Percentiles rank a stretch among this genome's conserved stretches.
Evolutionary conservation across 495 filamentous ascomycete genomes (phyloP).

Genomic region (Lophium mytilinum): DNA sequence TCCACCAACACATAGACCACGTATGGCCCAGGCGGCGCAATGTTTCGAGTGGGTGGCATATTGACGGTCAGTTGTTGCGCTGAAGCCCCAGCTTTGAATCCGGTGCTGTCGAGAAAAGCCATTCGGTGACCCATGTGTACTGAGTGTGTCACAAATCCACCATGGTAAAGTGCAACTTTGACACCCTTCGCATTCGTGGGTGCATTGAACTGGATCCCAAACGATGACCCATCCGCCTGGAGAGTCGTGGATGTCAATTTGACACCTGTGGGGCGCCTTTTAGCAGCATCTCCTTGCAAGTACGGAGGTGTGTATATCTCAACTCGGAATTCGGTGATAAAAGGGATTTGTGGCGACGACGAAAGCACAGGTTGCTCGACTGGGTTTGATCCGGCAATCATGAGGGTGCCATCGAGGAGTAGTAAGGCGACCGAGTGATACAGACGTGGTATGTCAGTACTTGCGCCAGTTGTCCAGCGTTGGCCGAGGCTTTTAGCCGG

Average conservation of each 20-base stretch:
- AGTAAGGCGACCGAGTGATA: slow-evolving; percentile 53
- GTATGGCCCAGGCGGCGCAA: slow-evolving; percentile 53
- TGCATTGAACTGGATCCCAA: slow-evolving; percentile 43
- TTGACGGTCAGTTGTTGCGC: slow-evolving; percentile 43
- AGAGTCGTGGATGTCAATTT: slow-evolving; percentile 36
- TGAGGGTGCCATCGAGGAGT: slow-evolving; percentile 50
- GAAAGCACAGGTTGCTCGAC: slow-evolving; percentile 47
- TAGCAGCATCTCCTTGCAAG: slow-evolving; percentile 42
- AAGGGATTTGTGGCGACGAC: slow-evolving; percentile 37
- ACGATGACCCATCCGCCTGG: slow-evolving; percentile 37
- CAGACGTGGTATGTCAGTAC: slow-evolving; percentile 44
- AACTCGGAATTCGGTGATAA: slow-evolving; percentile 50
- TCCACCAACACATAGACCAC: slow-evolving; percentile 53
- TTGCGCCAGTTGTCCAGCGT: slow-evolving; percentile 45
- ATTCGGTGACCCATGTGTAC: slow-evolving; percentile 59
- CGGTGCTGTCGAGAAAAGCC: slow-evolving; percentile 45
- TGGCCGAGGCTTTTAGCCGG: slow-evolving; percentile 41
- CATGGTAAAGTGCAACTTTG: slow-evolving; percentile 49
- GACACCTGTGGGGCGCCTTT: slow-evolving; percentile 42
- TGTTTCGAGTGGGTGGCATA: slow-evolving; percentile 47
- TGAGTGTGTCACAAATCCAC: slow-evolving; percentile 54
- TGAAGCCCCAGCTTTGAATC: slow-evolving; percentile 37
- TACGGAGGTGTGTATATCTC: slow-evolving; percentile 57
- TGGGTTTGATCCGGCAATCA: slow-evolving; percentile 52
- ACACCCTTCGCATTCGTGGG: slow-evolving; percentile 33